phyloP scores from a whole-genome alignment of 2,329 filamentous ascomycete species.

The Neophaeococcomyces aloes region DNA sequence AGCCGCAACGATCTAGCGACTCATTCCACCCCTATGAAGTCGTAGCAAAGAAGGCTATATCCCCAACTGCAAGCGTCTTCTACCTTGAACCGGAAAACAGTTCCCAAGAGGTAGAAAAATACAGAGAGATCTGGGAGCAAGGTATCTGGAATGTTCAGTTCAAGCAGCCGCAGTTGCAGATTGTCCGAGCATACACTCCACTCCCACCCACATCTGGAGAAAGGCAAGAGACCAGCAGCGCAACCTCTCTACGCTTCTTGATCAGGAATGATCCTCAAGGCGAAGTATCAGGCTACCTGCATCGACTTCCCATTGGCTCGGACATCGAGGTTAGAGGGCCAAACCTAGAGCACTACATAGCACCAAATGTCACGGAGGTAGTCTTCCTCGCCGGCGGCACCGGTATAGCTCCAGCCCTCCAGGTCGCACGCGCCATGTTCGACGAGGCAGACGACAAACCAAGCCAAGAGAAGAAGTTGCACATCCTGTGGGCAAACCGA shows the following conservation, averaged over 20 bases:
- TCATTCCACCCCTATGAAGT: conserved; percentile 34
- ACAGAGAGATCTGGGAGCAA: conserved; percentile 43
- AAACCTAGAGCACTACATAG: conserved; percentile 55
- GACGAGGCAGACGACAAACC: conserved; percentile 28
- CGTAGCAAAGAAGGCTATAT: conserved; percentile 34
- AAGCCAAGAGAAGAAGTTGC: conserved; percentile 38
- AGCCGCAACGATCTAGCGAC: conserved; percentile 19
- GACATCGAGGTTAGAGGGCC: conserved; percentile 70
- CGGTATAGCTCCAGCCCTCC: conserved; percentile 80
- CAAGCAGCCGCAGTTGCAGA: conserved; percentile 89
- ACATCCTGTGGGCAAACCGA: conserved; percentile 75
- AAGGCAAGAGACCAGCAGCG: conserved; percentile 18
- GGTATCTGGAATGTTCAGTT: conserved; percentile 83
- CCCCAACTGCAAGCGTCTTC: conserved; percentile 38
- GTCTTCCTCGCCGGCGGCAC: conserved; percentile 88
- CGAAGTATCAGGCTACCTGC: conserved; percentile 76
- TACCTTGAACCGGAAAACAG: conserved; percentile 26
- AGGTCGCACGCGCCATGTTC: conserved; percentile 56
- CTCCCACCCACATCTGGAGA: conserved; percentile 46
- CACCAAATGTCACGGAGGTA: conserved; percentile 47
- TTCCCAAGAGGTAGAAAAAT: conserved; percentile 27
- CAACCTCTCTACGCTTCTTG: conserved; percentile 52
- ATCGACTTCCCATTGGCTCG: conserved; percentile 51
- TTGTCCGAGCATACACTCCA: conserved; percentile 83
- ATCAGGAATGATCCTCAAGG: conserved; percentile 69